Evolutionary conservation across 2,329 filamentous ascomycete genomes (phyloP).

Genomic region (Paraphoma chrysanthemicola): DNA sequence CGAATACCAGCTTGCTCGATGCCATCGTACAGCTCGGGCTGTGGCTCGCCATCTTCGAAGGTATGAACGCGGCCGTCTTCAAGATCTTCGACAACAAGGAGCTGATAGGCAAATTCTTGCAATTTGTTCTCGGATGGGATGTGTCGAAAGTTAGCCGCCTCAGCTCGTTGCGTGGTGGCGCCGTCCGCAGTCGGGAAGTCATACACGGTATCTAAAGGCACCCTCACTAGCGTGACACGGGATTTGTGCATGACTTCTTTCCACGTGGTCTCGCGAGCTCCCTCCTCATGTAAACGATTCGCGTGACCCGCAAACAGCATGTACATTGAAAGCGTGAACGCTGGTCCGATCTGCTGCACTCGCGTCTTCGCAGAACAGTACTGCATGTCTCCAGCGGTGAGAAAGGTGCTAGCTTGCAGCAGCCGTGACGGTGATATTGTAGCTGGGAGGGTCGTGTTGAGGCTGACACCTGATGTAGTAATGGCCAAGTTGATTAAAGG

Average conservation of each 20-base stretch:
- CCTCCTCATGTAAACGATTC: slow-evolving; percentile 61
- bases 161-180: slow-evolving; percentile 12
- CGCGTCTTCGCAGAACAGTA: slow-evolving; percentile 70
- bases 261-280: slow-evolving; percentile 77
- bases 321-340: slow-evolving; percentile 87
- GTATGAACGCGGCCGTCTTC: slow-evolving; percentile 74
- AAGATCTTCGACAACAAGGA: slow-evolving; percentile 83
- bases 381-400: slow-evolving; percentile 85
- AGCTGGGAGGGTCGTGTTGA: slow-evolving; percentile 79
- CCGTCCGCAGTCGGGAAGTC: slow-evolving; percentile 47
- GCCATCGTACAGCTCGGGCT: slow-evolving; percentile 66
- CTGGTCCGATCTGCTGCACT: slow-evolving; percentile 83
- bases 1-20: slow-evolving; percentile 68
- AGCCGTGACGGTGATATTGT: slow-evolving; percentile 89
- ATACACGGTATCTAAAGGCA: slow-evolving; percentile 65
- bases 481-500: slow-evolving; percentile 93
- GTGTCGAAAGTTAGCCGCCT: slow-evolving; percentile 28
- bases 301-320: slow-evolving; percentile 91
- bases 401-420: slow-evolving; percentile 88
- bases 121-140: slow-evolving; percentile 54
- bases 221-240: slow-evolving; percentile 77
- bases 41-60: slow-evolving; percentile 65
- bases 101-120: slow-evolving; percentile 78
- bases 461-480: slow-evolving; percentile 86
- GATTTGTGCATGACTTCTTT: slow-evolving; percentile 97